Percentiles rank a stretch among this genome's conserved stretches.
phyloP scores from a whole-genome alignment of 1,139 yeast species.

The Diutina scorzettiae region DNA sequence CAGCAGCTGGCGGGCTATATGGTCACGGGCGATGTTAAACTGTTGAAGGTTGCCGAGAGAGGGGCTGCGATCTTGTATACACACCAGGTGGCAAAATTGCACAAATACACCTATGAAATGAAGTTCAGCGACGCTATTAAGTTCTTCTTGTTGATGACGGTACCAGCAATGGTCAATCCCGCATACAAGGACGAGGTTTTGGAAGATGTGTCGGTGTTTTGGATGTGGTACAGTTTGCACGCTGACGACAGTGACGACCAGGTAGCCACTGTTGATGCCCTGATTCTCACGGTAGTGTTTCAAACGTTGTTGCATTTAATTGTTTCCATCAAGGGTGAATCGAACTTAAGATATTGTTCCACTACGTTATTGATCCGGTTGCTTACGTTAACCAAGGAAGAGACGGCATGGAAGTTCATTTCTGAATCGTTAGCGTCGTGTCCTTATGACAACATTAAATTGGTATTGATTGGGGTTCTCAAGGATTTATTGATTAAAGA shows the following conservation, averaged over 20 bases:
- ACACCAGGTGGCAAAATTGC: conserved; percentile 12
- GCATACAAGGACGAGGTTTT: conserved; percentile 15
- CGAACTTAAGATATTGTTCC: conserved; percentile 18
- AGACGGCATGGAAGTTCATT: conserved; percentile 46
- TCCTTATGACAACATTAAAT: conserved; percentile 50
- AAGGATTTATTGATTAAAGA: conserved; percentile 44
- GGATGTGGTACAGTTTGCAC: conserved; percentile 31
- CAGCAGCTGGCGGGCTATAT: conserved; percentile 19
- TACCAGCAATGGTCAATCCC: conserved; percentile 27
- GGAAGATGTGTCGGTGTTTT: conserved; percentile 23
- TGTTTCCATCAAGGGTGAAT: conserved; percentile 8
- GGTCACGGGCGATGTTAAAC: conserved; percentile 16
- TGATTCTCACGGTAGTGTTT: conserved; percentile 9
- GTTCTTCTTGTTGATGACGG: conserved; percentile 20
- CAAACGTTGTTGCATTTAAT: conserved; percentile 23
- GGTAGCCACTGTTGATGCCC: conserved; percentile 17
- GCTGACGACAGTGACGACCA: conserved; percentile 15
- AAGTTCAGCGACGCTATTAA: conserved; percentile 24
- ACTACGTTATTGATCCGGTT: conserved; percentile 44
- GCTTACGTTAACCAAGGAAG: conserved; percentile 45
- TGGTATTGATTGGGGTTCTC: conserved; percentile 50
- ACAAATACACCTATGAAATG: conserved; percentile 12
- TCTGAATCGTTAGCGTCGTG: conserved; percentile 56
- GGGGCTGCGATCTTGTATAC: conserved; percentile 23
- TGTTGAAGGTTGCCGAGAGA: conserved; percentile 18